Evolutionary conservation across 768 basidiomycete genomes (phyloP), one percentile per base, ranked within the genome.

Genomic region (Podaxis sp.): DNA sequence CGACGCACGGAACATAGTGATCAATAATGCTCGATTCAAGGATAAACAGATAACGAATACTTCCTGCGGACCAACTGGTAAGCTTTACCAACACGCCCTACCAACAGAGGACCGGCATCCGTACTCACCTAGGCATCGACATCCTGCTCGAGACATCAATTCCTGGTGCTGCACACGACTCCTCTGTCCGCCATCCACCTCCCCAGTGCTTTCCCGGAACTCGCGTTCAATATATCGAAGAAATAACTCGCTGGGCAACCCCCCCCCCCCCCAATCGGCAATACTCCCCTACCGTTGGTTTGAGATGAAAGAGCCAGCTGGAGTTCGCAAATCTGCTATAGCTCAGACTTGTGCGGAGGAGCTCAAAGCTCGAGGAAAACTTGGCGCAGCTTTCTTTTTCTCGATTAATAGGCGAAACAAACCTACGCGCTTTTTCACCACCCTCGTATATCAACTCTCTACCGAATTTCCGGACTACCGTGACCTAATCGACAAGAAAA

Each of bases 311-410:
- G 53, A 38, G 4, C 53, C 30, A 36, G 53, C 53, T 19, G 53
- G 53, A 9, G 53, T 40, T 3, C 38, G 53, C 3, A 55, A 39
- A 12, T 17, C 53, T 12, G 53, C 53, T 12, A 13, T 39, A 15
- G 38, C 53, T n/a, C 53, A 57, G 36, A 63, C 62, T 3, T 52
- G 56, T 15, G 56, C 9, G 26, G 26, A 36, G 12, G 28, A n/a
- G 38, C 48, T 51, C 22, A 22, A 51, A 24, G 24, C 5, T 11
- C n/a, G n/a, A 15, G 17, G 55, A 12, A n/a, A 30, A 9, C 62
- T 57, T 4, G 54, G 62, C n/a, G 62, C 44, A 3, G 57, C 44
- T 28, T 63, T 63, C 36, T 63, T 63, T 22, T 63, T 55, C 22
- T 49, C 54, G 17, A 36, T 55, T 13, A 55, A 55, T 19, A 28